Conservation (phyloP, 305 asterid species). For the Rubia occidens region DNA sequence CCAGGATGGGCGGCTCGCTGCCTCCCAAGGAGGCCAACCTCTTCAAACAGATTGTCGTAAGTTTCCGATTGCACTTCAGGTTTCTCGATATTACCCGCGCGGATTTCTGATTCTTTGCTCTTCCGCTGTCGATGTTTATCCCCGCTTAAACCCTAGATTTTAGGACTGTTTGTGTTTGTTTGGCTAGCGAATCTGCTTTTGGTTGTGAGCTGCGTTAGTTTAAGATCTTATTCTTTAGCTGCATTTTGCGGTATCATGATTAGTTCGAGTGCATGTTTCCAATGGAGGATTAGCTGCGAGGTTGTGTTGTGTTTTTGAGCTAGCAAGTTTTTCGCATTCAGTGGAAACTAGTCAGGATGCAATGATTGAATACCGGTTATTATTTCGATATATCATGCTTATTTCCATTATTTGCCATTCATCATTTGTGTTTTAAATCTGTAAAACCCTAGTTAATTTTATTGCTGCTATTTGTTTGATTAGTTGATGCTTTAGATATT, state of each 20-base stretch:
- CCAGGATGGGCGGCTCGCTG: slow-evolving; percentile 79
- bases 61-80: slow-evolving; percentile 24
- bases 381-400: too few species aligned
- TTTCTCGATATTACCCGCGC: background rate
- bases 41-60: slow-evolving; percentile 91
- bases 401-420: too few species aligned
- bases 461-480: background rate
- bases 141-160: slow-evolving; percentile 22
- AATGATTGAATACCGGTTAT: background rate
- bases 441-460: slow-evolving; percentile 16
- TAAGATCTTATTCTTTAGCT: slow-evolving; percentile 7
- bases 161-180: background rate
- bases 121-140: background rate
- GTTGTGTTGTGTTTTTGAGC: background rate
- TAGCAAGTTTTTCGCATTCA: background rate
- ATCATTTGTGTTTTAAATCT: background rate
- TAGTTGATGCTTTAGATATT: background rate
- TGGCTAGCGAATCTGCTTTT: background rate
- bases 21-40: slow-evolving; percentile 98
- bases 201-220: background rate
- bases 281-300: background rate
- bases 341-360: background rate
- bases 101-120: background rate
- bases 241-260: slow-evolving; percentile 7
- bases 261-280: background rate